phyloP scores from a whole-genome alignment of 768 basidiomycete genomes.

The Suillus bovinus region DNA sequence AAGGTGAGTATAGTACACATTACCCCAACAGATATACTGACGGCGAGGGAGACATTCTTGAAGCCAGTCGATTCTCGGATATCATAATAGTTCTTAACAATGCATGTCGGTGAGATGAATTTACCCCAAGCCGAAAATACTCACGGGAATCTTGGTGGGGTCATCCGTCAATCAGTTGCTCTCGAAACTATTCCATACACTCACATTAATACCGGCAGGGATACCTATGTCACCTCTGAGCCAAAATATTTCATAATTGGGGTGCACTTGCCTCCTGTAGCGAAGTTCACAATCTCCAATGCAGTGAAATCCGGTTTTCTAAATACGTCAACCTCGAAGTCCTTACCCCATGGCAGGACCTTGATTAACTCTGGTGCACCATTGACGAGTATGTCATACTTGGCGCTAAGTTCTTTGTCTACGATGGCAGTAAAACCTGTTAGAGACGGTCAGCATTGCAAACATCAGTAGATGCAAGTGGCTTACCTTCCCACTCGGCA shows the following conservation, averaged over 20 bases:
- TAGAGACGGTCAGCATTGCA: not conserved
- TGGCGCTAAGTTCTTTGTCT: conserved; percentile 79
- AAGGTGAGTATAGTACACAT: not conserved
- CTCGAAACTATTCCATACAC: conserved; percentile 14
- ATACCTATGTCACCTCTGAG: conserved; percentile 49
- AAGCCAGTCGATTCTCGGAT: conserved; percentile 81
- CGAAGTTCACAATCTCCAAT: conserved; percentile 78
- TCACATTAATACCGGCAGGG: conserved; percentile 82
- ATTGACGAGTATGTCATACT: conserved; percentile 77
- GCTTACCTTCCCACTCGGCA: conserved; percentile 87
- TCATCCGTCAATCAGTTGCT: not conserved
- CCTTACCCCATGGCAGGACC: conserved; percentile 77
- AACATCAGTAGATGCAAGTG: conserved; percentile 1
- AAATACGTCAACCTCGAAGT: conserved; percentile 71
- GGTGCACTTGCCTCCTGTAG: conserved; percentile 65
- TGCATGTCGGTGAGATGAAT: not conserved
- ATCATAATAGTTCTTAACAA: conserved; percentile 72
- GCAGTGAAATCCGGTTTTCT: conserved; percentile 88
- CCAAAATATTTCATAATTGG: not conserved
- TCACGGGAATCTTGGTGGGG: conserved; percentile 57
- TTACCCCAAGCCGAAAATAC: conserved; percentile 17
- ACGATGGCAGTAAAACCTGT: conserved; percentile 89
- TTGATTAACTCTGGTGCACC: conserved; percentile 79
- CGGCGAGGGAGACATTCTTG: conserved; percentile 86
- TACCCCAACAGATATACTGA: conserved; percentile 34